These are phyloP conservation scores for Yarrowia sp. DNA, from an alignment of 805 yeast species.

Conservation along the genomic window DNA sequence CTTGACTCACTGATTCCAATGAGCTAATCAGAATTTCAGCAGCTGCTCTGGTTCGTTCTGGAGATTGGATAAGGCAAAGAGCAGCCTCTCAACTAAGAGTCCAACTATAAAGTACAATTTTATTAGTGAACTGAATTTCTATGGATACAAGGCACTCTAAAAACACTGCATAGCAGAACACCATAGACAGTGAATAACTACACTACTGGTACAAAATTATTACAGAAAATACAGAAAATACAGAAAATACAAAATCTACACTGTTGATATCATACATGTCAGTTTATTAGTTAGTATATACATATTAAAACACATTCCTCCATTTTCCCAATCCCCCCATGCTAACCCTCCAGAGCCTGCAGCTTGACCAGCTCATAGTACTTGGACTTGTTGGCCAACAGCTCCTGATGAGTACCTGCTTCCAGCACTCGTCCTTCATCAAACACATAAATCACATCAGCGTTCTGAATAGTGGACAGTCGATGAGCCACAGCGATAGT, in stretches of 20 bases:
- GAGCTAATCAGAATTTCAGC: too few relatives aligned
- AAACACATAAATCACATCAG: slow-evolving; percentile 61
- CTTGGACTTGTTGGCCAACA: slow-evolving; percentile 43
- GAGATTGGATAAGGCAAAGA: too few relatives aligned
- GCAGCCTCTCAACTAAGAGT: too few relatives aligned
- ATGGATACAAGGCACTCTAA: too few relatives aligned
- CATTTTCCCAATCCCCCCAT: background rate
- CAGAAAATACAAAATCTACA: background rate
- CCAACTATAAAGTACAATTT: too few relatives aligned
- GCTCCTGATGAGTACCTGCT: slow-evolving; percentile 52
- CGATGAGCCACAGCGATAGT: slow-evolving; percentile 85
- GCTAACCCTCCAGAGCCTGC: slow-evolving; percentile 40
- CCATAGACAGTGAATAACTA: too few relatives aligned
- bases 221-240: background rate
- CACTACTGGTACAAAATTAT: background rate
- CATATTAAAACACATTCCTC: slow-evolving; percentile 8
- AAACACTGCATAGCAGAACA: too few relatives aligned
- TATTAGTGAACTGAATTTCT: too few relatives aligned
- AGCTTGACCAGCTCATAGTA: slow-evolving; percentile 44
- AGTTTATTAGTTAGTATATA: slow-evolving; percentile 9
- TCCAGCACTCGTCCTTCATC: slow-evolving; percentile 63
- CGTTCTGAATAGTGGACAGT: slow-evolving; percentile 62
- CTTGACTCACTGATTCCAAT: too few relatives aligned
- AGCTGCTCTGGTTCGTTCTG: too few relatives aligned
- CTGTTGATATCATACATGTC: background rate